These are phyloP conservation scores for Naumovozyma castellii DNA, from an alignment of 805 yeast genomes.

Conservation along the genomic window DNA sequence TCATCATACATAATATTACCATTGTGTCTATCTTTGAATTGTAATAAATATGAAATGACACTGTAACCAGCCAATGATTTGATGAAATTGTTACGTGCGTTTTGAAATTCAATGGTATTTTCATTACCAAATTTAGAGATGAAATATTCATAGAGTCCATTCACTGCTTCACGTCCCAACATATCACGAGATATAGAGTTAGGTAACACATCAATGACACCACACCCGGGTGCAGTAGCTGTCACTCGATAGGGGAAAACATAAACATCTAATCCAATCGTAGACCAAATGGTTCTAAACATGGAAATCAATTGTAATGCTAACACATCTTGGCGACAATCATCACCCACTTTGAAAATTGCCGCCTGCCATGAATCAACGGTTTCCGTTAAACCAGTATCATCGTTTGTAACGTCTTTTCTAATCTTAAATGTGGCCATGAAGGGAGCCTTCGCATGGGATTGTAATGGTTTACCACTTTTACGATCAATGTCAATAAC, in stretches of 20 bases:
- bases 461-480: conserved; percentile 89
- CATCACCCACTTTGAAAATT: conserved; percentile 98
- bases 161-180: conserved; percentile 98
- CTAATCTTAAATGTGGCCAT: conserved; percentile 89
- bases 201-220: conserved; percentile 95
- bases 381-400: conserved; percentile 33
- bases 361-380: conserved; percentile 85
- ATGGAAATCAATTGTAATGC: conserved; percentile 87
- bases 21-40: conserved; percentile 94
- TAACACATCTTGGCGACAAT: conserved; percentile 93
- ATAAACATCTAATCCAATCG: conserved; percentile 78
- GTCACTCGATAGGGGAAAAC: conserved; percentile 93
- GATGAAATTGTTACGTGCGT: conserved; percentile 85
- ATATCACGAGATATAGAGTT: conserved; percentile 92
- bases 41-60: conserved; percentile 79
- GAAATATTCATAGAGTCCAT: conserved; percentile 89
- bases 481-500: conserved; percentile 84
- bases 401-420: conserved; percentile 38
- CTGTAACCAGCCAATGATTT: conserved; percentile 93
- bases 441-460: conserved; percentile 98
- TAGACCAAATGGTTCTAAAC: conserved; percentile 83
- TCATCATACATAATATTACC: conserved; percentile 96
- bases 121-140: conserved; percentile 93
- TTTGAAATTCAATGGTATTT: conserved; percentile 76
- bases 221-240: conserved; percentile 99